phyloP scores from a whole-genome alignment of 1,139 yeast species.

The Yarrowia galli region DNA sequence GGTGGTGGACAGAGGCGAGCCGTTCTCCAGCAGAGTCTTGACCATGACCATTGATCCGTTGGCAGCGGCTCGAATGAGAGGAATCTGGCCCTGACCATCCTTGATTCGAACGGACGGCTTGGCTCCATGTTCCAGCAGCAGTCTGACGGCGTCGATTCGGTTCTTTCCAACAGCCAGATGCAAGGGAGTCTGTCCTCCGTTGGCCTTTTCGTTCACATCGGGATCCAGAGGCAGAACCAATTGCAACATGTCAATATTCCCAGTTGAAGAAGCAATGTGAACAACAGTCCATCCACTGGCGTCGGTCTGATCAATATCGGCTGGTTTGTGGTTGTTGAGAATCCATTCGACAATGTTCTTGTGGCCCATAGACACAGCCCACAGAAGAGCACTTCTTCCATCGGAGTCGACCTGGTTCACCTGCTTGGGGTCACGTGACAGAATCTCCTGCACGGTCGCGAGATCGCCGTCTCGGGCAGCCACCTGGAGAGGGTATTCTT shows the following conservation, averaged over 20 bases:
- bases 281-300: constrained; percentile 88
- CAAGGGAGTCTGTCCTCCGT: constrained; percentile 74
- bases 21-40: constrained; percentile 57
- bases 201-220: constrained; percentile 62
- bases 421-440: constrained; percentile 58
- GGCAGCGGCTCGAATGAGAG: constrained; percentile 86
- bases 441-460: constrained; percentile 58
- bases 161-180: constrained; percentile 80
- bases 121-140: constrained; percentile 62
- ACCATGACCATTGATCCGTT: constrained; percentile 69
- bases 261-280: constrained; percentile 81
- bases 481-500: constrained; percentile 56
- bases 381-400: constrained; percentile 82
- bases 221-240: constrained; percentile 56
- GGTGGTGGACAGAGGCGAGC: constrained; percentile 68
- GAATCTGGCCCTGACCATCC: constrained; percentile 70
- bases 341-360: constrained; percentile 61
- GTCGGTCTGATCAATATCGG: constrained; percentile 76
- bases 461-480: constrained; percentile 66
- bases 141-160: constrained; percentile 61
- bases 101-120: constrained; percentile 61
- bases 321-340: constrained; percentile 54
- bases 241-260: constrained; percentile 61
- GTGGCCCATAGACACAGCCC: constrained; percentile 81
- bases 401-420: constrained; percentile 67